These are phyloP conservation scores for Perkinsus marinus DNA, from an alignment of 169 alveolate genomes.

Conservation along the genomic window DNA sequence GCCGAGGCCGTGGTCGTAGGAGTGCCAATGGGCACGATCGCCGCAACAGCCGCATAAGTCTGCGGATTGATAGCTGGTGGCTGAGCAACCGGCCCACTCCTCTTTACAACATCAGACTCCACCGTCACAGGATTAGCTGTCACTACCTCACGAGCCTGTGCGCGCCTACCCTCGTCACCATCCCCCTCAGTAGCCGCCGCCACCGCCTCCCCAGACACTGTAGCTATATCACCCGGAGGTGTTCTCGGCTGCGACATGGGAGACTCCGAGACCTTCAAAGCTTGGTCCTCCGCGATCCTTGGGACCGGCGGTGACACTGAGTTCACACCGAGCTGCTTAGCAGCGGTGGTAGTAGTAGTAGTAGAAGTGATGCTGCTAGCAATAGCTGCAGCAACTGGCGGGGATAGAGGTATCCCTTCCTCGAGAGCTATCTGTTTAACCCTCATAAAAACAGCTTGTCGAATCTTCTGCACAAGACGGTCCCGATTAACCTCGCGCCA, in stretches of 20 bases:
- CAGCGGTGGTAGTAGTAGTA: too few species aligned
- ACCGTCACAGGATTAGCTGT: background rate
- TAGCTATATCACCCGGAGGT: background rate
- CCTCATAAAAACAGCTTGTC: background rate
- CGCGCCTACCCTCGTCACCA: background rate
- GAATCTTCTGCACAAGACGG: background rate
- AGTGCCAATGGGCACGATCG: background rate
- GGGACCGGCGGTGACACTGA: background rate
- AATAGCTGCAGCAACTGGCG: background rate
- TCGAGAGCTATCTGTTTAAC: background rate
- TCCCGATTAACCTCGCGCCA: background rate
- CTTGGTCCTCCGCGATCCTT: too few species aligned
- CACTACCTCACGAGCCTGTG: background rate
- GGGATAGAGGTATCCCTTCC: background rate
- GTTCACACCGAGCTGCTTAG: background rate
- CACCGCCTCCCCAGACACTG: background rate
- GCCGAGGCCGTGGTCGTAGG: background rate
- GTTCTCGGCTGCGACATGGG: background rate
- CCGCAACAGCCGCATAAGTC: background rate
- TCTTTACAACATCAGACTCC: too few species aligned
- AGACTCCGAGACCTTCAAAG: too few species aligned
- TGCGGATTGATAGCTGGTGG: background rate
- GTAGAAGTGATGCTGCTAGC: background rate
- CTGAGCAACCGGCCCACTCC: too few species aligned
- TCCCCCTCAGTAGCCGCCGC: background rate